Evolutionary conservation across 2,329 filamentous ascomycete species (phyloP), one percentile per base, ranked within the genome.

Genomic region (Trichoderma sp.): DNA sequence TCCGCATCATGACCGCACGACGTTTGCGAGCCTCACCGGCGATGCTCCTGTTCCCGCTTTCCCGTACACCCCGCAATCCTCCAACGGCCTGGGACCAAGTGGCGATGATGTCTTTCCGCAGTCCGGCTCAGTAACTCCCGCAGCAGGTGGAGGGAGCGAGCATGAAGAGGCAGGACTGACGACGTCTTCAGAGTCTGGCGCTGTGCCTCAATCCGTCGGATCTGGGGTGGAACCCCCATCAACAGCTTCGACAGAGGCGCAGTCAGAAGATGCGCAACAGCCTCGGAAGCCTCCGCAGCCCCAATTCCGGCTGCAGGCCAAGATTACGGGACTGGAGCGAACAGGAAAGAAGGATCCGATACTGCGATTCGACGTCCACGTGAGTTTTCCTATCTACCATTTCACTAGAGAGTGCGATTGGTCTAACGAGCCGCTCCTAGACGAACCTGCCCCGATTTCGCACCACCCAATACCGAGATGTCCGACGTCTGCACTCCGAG

Each of bases 401-500:
- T 4, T 19, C 17, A 6, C 1, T 2, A 13, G 17, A 5, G 15
- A 39, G 22, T 10, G 5, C 9, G 17, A 35, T 35, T 25, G 27
- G 25, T 52, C 68, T 70, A 39, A 70, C 35, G 19, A 56, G 3
- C 2, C 52, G 19, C 34, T 25, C 9, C 29, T 67, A 99, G 95
- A 99, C 95, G 72, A 99, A 99, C 80, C 90, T 99, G n/a, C 94
- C 94, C 64, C 94, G 94, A 73, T 99, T 97, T 80, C 89, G 95
- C 74, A 99, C 95, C 0, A 99, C 95, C 5, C 95, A 99, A 79
- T 99, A 97, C 81, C 93, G 95, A 76, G 95, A 99, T 80, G 93
- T 99, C 72, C 92, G 95, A 73, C 92, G 95, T 69, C 90, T 96
- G 70, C 95, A 99, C 80, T 93, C 92, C 57, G 95, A 99, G 77